Percentiles rank a stretch among this genome's conserved stretches.
phyloP scores from a whole-genome alignment of 2,329 filamentous ascomycete genomes.

The Sordariomycetes sp. region DNA sequence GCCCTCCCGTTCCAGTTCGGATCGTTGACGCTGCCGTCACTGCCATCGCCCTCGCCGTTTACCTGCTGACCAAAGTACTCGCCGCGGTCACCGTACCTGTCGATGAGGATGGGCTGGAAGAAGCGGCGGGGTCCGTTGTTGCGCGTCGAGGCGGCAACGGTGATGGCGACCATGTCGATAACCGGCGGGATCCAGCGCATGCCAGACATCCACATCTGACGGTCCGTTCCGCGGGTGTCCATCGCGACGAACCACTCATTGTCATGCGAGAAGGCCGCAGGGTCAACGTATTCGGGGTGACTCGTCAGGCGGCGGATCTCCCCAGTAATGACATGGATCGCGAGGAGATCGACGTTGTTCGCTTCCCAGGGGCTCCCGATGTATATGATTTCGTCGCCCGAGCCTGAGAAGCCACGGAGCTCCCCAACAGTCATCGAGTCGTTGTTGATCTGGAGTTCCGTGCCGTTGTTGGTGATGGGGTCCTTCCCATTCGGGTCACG shows the following conservation, averaged over 20 bases:
- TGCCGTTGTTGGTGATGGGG: constrained; percentile 12
- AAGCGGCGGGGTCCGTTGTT: constrained; percentile 31
- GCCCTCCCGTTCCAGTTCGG: constrained; percentile 32
- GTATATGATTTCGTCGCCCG: constrained; percentile 25
- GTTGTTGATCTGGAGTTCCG: constrained; percentile 15
- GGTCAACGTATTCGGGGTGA: constrained; percentile 29
- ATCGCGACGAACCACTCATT: constrained; percentile 26
- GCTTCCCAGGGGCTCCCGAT: constrained; percentile 24
- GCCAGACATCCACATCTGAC: constrained; percentile 24
- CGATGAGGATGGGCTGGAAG: constrained; percentile 29
- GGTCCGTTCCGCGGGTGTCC: constrained; percentile 26
- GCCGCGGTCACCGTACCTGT: constrained; percentile 27
- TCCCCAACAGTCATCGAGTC: constrained; percentile 24
- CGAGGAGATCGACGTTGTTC: constrained; percentile 29
- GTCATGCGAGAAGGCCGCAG: constrained; percentile 25
- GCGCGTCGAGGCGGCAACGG: constrained; percentile 22
- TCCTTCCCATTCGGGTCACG: constrained; percentile 10
- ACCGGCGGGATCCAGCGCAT: constrained; percentile 28
- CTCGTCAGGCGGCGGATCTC: constrained; percentile 24
- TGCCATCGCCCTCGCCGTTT: constrained; percentile 21
- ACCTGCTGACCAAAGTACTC: constrained; percentile 27
- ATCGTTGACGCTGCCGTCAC: constrained; percentile 23
- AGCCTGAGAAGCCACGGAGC: constrained; percentile 27
- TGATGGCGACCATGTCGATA: constrained; percentile 19
- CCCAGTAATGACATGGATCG: constrained; percentile 23